Base-by-base conservation (phyloP, 768 basidiomycete species). In the Lepiota venenata region DNA sequence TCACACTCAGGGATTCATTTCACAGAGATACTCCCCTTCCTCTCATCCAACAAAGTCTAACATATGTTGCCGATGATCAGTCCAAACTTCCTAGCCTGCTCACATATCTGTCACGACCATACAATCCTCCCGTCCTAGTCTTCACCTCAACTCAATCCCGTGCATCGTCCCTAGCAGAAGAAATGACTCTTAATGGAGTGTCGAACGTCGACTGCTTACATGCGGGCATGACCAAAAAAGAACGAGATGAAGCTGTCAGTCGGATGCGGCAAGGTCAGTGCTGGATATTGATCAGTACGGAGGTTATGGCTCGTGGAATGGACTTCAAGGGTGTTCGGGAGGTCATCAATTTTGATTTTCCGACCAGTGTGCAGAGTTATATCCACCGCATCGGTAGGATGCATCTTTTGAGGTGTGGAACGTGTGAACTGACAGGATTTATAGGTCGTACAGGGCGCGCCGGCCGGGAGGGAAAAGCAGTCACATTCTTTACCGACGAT, bases 231-330 rank as follows among this genome's bases (percentile, higher is more conserved):
- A 89, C 82, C 2, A 87, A 84, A 63, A 88, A 88, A 62, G 91
- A 94, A 68, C 81, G 97, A 51, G 92, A 95, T 62, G 85, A 94
- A 63, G 84, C 89, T 15, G 78, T 97, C 9, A 75, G 78, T 38
- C 82, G 88, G 32, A 96, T 99, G 87, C 85, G 91, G 22, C 79
- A 77, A 61, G 97, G 95, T 0, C 83, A 91, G 65, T 88, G 91
- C 56, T 98, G 97, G 97, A 83, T 95, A 32, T 83, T 98, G 81
- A 81, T 99, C 43, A 91, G 88, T 60, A 99, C 97, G 20, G 97
- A 99, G 67, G 91, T 98, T 47, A 91, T 98, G 91, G 93, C 93
- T 20, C 82, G 97, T 61, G 97, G 97, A 2, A 94, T 99, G 88
- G 97, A 98, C 66, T 98, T 99, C 75, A 90, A 88, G 67, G 94